Conservation (phyloP, 345 rosid genomes). For the Rhizophora mangle region DNA sequence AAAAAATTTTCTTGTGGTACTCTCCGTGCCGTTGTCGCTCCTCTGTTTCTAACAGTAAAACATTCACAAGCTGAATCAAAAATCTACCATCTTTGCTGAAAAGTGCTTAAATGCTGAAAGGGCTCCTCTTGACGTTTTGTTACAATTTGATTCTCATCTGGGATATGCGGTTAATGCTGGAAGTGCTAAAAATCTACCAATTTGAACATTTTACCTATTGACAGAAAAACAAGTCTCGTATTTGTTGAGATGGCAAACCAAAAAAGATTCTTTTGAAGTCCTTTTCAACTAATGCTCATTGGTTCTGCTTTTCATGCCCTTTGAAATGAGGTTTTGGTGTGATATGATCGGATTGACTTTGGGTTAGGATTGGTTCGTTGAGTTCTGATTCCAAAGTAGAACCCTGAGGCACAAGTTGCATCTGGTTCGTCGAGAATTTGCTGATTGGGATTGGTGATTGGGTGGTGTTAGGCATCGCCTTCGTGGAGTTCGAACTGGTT, state of each 20-base stretch:
- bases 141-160: no score
- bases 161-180: no score
- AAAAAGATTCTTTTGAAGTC: conserved; percentile 11
- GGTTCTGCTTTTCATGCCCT: conserved; percentile 8
- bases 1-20: no score
- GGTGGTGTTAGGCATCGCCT: background rate
- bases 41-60: no score
- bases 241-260: background rate
- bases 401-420: background rate
- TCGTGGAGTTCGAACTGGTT: background rate
- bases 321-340: conserved; percentile 17
- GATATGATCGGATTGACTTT: conserved; percentile 13
- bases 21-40: no score
- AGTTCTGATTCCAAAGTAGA: conserved; percentile 14
- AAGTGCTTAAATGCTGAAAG: no score
- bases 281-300: background rate
- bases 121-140: no score
- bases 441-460: background rate
- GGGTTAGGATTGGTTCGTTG: conserved; percentile 23
- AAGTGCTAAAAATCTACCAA: background rate
- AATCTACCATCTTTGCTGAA: no score
- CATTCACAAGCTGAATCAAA: no score
- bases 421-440: conserved; percentile 1
- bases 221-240: background rate
- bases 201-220: background rate